Evolutionary conservation across 306 rosid genomes (phyloP).

Genomic region (Elaeagnus macrophylla): DNA sequence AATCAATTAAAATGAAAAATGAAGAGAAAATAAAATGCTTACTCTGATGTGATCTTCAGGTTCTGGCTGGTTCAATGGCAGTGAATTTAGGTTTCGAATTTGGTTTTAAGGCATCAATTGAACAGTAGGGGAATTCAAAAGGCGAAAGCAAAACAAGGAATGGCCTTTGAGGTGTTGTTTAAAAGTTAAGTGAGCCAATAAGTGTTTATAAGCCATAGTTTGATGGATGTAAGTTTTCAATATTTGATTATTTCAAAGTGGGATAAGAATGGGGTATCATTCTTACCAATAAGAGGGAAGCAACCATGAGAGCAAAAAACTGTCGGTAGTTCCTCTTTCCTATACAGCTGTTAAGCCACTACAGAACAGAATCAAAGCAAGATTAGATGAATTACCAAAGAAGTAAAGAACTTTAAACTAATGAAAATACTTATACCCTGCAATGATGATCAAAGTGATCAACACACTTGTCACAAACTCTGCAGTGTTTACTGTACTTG

Average conservation of each 20-base stretch:
- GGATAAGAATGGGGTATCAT: constrained; percentile 18
- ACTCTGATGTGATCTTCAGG: constrained; percentile 35
- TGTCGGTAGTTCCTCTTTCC: constrained; percentile 80
- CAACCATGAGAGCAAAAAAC: constrained; percentile 88
- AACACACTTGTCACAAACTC: constrained; percentile 96
- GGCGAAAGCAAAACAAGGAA: not conserved
- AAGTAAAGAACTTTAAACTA: constrained; percentile 10
- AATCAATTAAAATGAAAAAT: constrained; percentile 60
- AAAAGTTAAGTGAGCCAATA: not conserved
- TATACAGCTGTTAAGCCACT: constrained; percentile 99
- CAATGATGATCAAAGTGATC: constrained; percentile 95
- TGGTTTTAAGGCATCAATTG: constrained; percentile 6
- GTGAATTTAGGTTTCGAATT: constrained; percentile 12
- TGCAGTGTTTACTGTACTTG: constrained; percentile 94
- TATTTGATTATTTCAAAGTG: constrained; percentile 6
- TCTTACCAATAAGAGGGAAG: constrained; percentile 96
- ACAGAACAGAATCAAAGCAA: constrained; percentile 22
- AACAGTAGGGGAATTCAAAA: not conserved
- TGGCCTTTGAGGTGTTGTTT: not conserved
- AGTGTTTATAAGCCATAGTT: not conserved
- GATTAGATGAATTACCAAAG: constrained; percentile 18
- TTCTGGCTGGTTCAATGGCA: constrained; percentile 21
- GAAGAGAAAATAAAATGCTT: constrained; percentile 57
- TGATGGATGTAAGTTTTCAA: constrained; percentile 8
- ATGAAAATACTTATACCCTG: constrained; percentile 48